These are phyloP conservation scores for Phalaenopsis hybrid DNA, from an alignment of 116 monocot species.

Conservation along the genomic window DNA sequence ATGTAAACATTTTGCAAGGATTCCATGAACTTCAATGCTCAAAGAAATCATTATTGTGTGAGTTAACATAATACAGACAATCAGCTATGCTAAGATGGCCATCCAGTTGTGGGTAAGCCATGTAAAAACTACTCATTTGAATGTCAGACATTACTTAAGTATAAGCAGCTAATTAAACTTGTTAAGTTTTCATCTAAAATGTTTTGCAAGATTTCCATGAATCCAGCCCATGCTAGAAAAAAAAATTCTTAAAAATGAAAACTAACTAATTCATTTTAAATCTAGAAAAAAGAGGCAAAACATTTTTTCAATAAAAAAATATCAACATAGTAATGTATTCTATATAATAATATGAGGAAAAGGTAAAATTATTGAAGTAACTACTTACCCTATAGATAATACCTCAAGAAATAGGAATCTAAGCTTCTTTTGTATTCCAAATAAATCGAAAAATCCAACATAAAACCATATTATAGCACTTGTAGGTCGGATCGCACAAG, in stretches of 20 bases:
- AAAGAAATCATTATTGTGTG: too few species aligned
- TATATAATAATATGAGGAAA: neutral
- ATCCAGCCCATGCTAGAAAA: neutral
- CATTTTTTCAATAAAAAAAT: neutral
- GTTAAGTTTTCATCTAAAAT: neutral
- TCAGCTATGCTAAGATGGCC: neutral
- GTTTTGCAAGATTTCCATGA: constrained; percentile 1
- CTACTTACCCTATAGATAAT: constrained; percentile 75
- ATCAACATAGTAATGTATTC: neutral
- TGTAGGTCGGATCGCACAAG: constrained; percentile 89
- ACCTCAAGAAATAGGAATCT: constrained; percentile 71
- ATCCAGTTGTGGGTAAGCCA: neutral
- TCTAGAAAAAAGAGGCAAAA: neutral
- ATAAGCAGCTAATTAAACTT: neutral
- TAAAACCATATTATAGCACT: constrained; percentile 94
- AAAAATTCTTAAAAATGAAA: neutral
- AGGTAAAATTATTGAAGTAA: neutral
- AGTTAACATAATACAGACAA: neutral
- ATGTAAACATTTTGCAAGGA: too few species aligned
- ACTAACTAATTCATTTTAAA: neutral
- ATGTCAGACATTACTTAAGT: neutral
- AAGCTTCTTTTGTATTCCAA: constrained; percentile 24
- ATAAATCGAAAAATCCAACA: constrained; percentile 60
- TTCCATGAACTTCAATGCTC: too few species aligned
- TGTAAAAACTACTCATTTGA: neutral